Base-by-base conservation (phyloP, 495 filamentous ascomycete species). In the Emericellopsis terricola region DNA sequence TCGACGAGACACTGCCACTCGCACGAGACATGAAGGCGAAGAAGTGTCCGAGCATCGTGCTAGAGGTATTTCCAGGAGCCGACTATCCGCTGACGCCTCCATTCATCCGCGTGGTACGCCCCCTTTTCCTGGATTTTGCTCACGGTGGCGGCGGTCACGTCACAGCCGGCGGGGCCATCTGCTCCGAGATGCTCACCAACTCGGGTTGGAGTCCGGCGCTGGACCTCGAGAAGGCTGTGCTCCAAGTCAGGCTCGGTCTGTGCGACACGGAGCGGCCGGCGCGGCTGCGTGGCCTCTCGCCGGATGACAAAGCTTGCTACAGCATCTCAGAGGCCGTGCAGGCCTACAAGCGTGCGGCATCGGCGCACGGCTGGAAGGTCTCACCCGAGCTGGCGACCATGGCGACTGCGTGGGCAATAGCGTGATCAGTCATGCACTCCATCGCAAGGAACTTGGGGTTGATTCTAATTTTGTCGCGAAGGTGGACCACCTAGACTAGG, bases 101-200 rank as follows among this genome's bases (percentile, higher is more conserved):
- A 0, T 92, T 94, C 43, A 65, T 94, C 18, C 77, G 86, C 2
- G 72, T 94, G 6, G 70, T 94, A 36, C 68, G 78, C 9, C 86
- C 86, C 0, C 73, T 76, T 6, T 91, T 93, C 53, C 52, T 83
- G 23, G 56, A 67, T 8, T 83, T 85, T 48, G 45, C 51, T 28
- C 28, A 56, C 4, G 82, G 84, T 8, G 86, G 86, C 15, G 86
- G 86, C 14, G 86, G 86, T 1, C 85, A 94, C 49, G 77, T 94
- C 36, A 93, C 86, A 0, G 47, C 56, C n/a, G 86, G 86, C 2
- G 86, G 86, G 1, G 78, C 85, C 1, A 64, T 94, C 53, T 94
- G 86, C 52, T 85, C 93, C 81, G 78, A 94, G 53, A 62, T 94
- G 5, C 65, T 94, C 23, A 94, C 86, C 2, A 79, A 75, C 44